Conservation (phyloP, 202 grass and related monocot genomes). For the Schoenoplectus tabernaemontani region DNA sequence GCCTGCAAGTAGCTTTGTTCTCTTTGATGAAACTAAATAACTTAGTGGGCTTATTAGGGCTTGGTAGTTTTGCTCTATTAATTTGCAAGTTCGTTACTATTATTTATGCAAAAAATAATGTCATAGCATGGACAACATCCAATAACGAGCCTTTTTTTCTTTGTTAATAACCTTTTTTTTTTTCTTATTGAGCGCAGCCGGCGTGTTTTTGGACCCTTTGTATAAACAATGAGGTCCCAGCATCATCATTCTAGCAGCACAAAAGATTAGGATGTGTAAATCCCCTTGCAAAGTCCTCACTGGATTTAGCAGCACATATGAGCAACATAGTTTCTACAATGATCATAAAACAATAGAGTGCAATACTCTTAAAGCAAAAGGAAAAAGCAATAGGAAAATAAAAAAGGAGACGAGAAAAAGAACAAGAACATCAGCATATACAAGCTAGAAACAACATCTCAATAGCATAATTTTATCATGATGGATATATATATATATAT, state of each 20-base stretch:
- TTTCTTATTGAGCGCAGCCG: not conserved
- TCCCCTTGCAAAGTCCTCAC: not conserved
- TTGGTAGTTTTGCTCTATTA: not conserved
- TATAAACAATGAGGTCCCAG: not conserved
- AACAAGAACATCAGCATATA: not conserved
- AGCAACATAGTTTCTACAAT: not conserved
- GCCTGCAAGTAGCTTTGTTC: not conserved
- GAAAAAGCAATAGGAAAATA: not conserved
- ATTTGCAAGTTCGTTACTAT: not conserved
- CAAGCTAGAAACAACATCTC: not conserved
- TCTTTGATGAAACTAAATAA: not conserved
- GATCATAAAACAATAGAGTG: not conserved
- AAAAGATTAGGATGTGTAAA: not conserved
- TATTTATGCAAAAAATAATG: not conserved
- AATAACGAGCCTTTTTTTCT: constrained; percentile 11
- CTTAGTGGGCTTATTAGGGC: not conserved
- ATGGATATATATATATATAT: no score
- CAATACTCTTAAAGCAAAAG: not conserved
- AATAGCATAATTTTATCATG: not conserved
- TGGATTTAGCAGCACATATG: not conserved
- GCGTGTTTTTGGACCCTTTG: not conserved
- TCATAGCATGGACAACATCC: not conserved
- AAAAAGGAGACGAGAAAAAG: not conserved
- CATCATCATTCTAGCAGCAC: not conserved
- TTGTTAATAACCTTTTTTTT: not conserved